Conservation (phyloP, 768 basidiomycete genomes). For the Termitomyces bulborhizus region DNA sequence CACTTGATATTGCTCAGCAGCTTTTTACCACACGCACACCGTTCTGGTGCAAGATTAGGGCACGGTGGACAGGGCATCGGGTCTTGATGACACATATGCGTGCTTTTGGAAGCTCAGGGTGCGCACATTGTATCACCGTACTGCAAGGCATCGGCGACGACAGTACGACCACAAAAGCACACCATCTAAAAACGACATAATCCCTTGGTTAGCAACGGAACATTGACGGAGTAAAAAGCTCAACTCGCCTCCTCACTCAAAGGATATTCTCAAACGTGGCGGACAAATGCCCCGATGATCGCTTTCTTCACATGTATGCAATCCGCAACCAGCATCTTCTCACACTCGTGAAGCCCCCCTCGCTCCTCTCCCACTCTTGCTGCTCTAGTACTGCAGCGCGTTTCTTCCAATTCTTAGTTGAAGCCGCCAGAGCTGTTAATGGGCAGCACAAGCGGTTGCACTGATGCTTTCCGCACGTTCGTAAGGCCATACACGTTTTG, state of each 20-base stretch:
- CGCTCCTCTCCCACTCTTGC: slow-evolving; percentile 45
- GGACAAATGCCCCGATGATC: slow-evolving; percentile 85
- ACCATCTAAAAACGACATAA: slow-evolving; percentile 41
- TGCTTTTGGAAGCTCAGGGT: slow-evolving; percentile 60
- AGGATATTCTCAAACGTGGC: slow-evolving; percentile 80
- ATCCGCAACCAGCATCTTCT: slow-evolving; percentile 70
- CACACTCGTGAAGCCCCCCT: slow-evolving; percentile 78
- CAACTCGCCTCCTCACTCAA: slow-evolving; percentile 68
- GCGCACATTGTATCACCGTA: slow-evolving; percentile 67
- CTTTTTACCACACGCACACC: slow-evolving; percentile 89
- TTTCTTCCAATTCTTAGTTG: slow-evolving; percentile 57
- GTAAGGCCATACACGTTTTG: slow-evolving; percentile 66
- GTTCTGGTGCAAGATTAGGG: slow-evolving; percentile 68
- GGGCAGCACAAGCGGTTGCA: slow-evolving; percentile 88
- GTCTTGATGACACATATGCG: slow-evolving; percentile 82
- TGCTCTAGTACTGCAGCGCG: slow-evolving; percentile 22
- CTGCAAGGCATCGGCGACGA: slow-evolving; percentile 87
- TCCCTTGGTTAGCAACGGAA: not conserved
- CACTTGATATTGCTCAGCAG: slow-evolving; percentile 75
- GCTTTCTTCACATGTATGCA: slow-evolving; percentile 68
- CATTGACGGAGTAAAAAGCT: not conserved
- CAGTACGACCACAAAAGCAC: slow-evolving; percentile 82
- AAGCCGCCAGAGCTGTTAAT: slow-evolving; percentile 55
- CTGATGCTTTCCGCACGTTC: slow-evolving; percentile 82
- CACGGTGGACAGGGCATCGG: slow-evolving; percentile 76